Percentiles rank a stretch among this genome's conserved stretches.
phyloP scores from a whole-genome alignment of 257 asterid genomes.

The Mentha longifolia region DNA sequence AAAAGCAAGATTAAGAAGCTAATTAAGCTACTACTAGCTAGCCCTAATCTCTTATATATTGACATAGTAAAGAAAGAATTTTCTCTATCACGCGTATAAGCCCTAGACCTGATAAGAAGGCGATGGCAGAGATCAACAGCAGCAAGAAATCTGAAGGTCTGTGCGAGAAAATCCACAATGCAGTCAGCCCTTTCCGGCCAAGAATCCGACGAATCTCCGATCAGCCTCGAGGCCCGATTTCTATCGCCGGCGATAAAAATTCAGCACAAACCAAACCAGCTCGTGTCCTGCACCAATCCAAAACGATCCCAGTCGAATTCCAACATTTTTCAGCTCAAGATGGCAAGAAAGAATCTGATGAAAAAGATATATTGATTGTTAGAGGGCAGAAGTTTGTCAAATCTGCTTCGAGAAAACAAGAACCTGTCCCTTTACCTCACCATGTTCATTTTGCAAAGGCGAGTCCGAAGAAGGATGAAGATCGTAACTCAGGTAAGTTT shows the following conservation, averaged over 20 bases:
- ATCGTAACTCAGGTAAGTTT: slow-evolving; percentile 29
- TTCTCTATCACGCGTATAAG: slow-evolving; percentile 5
- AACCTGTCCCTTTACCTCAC: neutral
- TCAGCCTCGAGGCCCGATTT: slow-evolving; percentile 14
- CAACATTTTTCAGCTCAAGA: slow-evolving; percentile 16
- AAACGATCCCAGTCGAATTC: slow-evolving; percentile 33
- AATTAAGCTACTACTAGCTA: neutral
- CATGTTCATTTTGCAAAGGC: slow-evolving; percentile 7
- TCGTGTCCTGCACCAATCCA: slow-evolving; percentile 24
- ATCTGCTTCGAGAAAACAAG: neutral
- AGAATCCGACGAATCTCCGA: slow-evolving; percentile 12
- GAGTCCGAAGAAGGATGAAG: slow-evolving; percentile 27
- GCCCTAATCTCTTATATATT: slow-evolving; percentile 27
- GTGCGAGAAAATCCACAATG: slow-evolving; percentile 37
- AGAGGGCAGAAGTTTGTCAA: slow-evolving; percentile 32
- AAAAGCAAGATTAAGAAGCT: neutral
- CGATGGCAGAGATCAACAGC: slow-evolving; percentile 41
- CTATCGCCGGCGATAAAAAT: neutral
- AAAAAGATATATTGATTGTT: slow-evolving; percentile 26
- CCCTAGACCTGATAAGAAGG: no score
- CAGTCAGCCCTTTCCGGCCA: slow-evolving; percentile 43
- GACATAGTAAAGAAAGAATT: neutral
- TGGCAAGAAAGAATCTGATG: slow-evolving; percentile 1
- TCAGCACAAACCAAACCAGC: slow-evolving; percentile 7
- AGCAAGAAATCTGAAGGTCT: slow-evolving; percentile 31